A percentile compares a stretch with the other conserved stretches of the same genome.
These are phyloP conservation scores for Globisporangium echinulatum DNA, from an alignment of 352 stramenopile genomes.

Conservation along the genomic window DNA sequence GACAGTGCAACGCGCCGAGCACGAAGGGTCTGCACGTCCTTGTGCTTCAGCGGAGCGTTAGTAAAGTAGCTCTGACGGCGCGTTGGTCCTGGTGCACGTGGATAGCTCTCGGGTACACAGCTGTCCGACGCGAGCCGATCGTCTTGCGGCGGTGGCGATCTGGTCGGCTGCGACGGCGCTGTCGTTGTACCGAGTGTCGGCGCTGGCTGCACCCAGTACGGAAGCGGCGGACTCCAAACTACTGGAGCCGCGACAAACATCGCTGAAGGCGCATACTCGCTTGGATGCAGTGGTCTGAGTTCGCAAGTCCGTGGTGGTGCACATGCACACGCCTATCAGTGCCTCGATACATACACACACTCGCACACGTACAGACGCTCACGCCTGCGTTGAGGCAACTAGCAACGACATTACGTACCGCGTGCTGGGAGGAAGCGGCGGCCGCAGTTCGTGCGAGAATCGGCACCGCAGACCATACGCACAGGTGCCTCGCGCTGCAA, in stretches of 20 bases:
- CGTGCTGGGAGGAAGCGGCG: background rate
- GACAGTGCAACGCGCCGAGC: background rate
- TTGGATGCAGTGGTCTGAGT: background rate
- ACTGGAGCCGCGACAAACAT: background rate
- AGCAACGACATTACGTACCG: slow-evolving; percentile 1
- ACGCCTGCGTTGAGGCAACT: background rate
- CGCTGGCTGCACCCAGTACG: slow-evolving; percentile 5
- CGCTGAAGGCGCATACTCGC: background rate
- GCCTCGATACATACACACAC: no score
- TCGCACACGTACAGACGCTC: no score
- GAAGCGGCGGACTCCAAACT: background rate
- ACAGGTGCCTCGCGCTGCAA: slow-evolving; percentile 34
- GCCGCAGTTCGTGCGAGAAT: slow-evolving; percentile 40
- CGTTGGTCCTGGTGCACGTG: no score
- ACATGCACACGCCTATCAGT: no score
- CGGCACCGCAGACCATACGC: slow-evolving; percentile 45
- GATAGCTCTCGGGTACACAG: no score
- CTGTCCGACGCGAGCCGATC: no score
- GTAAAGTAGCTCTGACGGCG: no score
- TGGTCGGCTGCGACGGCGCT: no score
- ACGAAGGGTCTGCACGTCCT: no score
- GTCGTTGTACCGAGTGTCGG: slow-evolving; percentile 2
- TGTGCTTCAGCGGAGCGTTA: no score
- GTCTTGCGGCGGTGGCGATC: no score
- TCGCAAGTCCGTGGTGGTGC: no score